Conservation (phyloP, 2,329 filamentous ascomycete genomes). For the Aureobasidium lini region DNA sequence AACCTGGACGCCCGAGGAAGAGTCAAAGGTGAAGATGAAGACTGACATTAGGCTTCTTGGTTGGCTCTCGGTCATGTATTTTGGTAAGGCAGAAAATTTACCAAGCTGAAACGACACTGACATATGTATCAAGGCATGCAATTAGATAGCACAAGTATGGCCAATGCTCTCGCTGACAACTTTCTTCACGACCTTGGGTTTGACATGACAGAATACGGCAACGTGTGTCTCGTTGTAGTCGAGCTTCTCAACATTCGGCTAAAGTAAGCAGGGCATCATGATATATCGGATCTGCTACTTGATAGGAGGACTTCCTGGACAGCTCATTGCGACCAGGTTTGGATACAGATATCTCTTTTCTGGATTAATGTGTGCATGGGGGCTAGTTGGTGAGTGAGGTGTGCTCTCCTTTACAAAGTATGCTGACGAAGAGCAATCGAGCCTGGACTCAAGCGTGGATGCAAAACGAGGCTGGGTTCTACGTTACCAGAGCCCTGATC, state of each 20-base stretch:
- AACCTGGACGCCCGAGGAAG: conserved; percentile 14
- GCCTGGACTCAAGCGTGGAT: conserved; percentile 15
- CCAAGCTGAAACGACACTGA: background rate
- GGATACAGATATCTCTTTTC: conserved; percentile 14
- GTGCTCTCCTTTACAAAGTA: background rate
- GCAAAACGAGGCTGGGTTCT: conserved; percentile 9
- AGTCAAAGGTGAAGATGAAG: conserved; percentile 12
- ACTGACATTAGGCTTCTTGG: conserved; percentile 14
- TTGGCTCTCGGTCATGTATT: conserved; percentile 15
- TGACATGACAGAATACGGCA: conserved; percentile 15
- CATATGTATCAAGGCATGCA: background rate
- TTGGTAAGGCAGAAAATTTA: background rate
- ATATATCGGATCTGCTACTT: conserved; percentile 13
- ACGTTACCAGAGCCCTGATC: conserved; percentile 8
- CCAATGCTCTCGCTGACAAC: conserved; percentile 17
- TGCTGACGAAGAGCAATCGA: background rate
- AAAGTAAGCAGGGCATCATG: conserved; percentile 6
- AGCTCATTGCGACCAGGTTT: conserved; percentile 13
- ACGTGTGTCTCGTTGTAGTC: background rate
- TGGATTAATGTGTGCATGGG: conserved; percentile 13
- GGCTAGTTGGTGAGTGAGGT: conserved; percentile 11
- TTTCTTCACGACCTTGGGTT: conserved; percentile 13
- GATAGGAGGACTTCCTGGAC: conserved; percentile 14
- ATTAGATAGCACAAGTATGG: conserved; percentile 14
- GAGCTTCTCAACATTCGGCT: background rate